These are phyloP conservation scores for Yarrowia phangngaensis DNA, from an alignment of 805 yeast species.

Conservation along the genomic window DNA sequence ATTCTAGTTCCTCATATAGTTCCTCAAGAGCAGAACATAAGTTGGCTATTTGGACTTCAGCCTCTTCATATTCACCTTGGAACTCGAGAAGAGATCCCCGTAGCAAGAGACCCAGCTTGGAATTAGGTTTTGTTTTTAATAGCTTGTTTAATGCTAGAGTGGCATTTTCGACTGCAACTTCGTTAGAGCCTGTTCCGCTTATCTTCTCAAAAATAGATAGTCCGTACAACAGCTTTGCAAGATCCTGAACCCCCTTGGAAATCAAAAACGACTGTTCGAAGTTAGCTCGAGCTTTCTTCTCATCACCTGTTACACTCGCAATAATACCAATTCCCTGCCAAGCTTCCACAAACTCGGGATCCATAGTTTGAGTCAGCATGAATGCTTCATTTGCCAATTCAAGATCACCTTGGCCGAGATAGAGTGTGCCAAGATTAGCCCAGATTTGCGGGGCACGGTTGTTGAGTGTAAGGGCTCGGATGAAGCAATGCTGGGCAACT, in stretches of 20 bases:
- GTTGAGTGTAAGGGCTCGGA: slow-evolving; percentile 70
- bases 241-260: slow-evolving; percentile 67
- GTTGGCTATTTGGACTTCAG: slow-evolving; percentile 47
- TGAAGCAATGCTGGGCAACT: slow-evolving; percentile 88
- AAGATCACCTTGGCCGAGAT: slow-evolving; percentile 61
- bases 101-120: slow-evolving; percentile 34
- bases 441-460: slow-evolving; percentile 66
- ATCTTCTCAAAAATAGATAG: slow-evolving; percentile 49
- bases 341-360: slow-evolving; percentile 69
- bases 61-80: slow-evolving; percentile 56
- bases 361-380: slow-evolving; percentile 68
- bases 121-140: slow-evolving; percentile 45
- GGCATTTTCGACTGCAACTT: slow-evolving; percentile 31
- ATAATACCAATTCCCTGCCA: slow-evolving; percentile 86
- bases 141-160: slow-evolving; percentile 49
- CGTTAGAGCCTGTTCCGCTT: slow-evolving; percentile 11
- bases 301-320: slow-evolving; percentile 35
- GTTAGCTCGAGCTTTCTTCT: slow-evolving; percentile 51
- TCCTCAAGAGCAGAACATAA: slow-evolving; percentile 52
- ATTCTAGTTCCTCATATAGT: slow-evolving; percentile 55
- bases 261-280: slow-evolving; percentile 76
- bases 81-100: slow-evolving; percentile 53
- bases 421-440: slow-evolving; percentile 78
- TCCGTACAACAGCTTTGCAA: slow-evolving; percentile 72
- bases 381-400: slow-evolving; percentile 72